Percentiles rank a stretch among this genome's conserved stretches.
These are phyloP conservation scores for Ilyonectria robusta DNA, from an alignment of 2,329 filamentous ascomycete genomes.

Conservation along the genomic window DNA sequence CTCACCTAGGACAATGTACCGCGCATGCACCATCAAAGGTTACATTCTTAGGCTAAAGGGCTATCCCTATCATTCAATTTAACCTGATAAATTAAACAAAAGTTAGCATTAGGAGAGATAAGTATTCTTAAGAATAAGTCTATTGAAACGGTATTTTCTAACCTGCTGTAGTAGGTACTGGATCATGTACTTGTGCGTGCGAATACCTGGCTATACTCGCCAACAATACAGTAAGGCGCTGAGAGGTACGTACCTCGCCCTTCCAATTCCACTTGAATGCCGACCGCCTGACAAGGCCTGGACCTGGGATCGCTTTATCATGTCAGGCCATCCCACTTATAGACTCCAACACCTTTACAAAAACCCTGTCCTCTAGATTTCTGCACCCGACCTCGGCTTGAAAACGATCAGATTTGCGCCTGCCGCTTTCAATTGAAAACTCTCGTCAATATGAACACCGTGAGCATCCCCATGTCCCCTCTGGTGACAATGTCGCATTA, in stretches of 20 bases:
- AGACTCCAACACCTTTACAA: conserved; percentile 36
- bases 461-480: conserved; percentile 51
- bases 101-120: no score
- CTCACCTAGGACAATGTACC: no score
- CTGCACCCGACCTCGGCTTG: conserved; percentile 33
- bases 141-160: no score
- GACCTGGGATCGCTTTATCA: conserved; percentile 43
- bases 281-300: conserved; percentile 38
- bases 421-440: conserved; percentile 10
- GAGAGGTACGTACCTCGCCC: conserved; percentile 38
- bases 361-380: conserved; percentile 43
- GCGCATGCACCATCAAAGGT: no score
- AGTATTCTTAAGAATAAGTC: no score
- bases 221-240: neutral
- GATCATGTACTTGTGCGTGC: no score
- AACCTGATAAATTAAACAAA: no score
- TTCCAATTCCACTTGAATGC: conserved; percentile 31
- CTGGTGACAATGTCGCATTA: conserved; percentile 32
- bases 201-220: no score
- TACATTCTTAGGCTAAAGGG: no score
- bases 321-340: conserved; percentile 49
- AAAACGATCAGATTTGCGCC: conserved; percentile 23
- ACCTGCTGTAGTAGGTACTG: no score
- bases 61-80: no score
- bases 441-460: conserved; percentile 66